A percentile compares a stretch with the other conserved stretches of the same genome.
Conservation (phyloP, 495 filamentous ascomycete genomes). For the Aspergillus mulundensis region DNA sequence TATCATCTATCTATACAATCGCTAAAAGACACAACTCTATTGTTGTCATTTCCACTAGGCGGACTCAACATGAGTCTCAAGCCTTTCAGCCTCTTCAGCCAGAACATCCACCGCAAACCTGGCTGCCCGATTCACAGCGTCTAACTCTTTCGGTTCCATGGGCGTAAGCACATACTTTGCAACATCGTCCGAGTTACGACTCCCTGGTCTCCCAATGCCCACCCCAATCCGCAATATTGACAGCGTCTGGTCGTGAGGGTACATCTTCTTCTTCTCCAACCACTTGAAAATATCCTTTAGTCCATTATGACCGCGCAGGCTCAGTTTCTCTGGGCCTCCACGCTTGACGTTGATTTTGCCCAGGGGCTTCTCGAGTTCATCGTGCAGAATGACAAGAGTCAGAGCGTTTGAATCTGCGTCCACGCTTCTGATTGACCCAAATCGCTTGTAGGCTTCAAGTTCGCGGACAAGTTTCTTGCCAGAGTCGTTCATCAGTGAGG, state of each 20-base stretch:
- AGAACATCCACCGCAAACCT: slow-evolving; percentile 49
- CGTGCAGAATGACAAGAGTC: slow-evolving; percentile 71
- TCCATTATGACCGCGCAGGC: slow-evolving; percentile 71
- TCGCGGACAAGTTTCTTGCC: slow-evolving; percentile 45
- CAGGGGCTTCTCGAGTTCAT: slow-evolving; percentile 70
- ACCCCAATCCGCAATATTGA: slow-evolving; percentile 56
- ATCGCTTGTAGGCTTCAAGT: slow-evolving; percentile 28
- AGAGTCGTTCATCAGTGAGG: slow-evolving; percentile 71
- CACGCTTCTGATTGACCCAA: not conserved
- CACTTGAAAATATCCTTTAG: slow-evolving; percentile 60
- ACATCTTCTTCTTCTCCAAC: slow-evolving; percentile 36
- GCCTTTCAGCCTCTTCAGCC: slow-evolving; percentile 37
- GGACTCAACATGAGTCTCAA: not conserved
- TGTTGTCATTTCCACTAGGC: not conserved
- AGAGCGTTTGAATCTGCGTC: slow-evolving; percentile 19
- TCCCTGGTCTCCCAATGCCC: slow-evolving; percentile 67
- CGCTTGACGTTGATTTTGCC: slow-evolving; percentile 60
- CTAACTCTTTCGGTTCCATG: slow-evolving; percentile 50
- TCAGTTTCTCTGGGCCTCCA: slow-evolving; percentile 49
- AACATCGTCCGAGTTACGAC: slow-evolving; percentile 53
- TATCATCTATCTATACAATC: slow-evolving; percentile 14
- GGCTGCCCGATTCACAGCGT: slow-evolving; percentile 46
- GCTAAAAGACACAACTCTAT: slow-evolving; percentile 1
- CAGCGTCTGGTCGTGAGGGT: slow-evolving; percentile 21
- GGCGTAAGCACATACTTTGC: slow-evolving; percentile 64